Base-by-base conservation (phyloP, 2,329 filamentous ascomycete genomes). In the Pseudofabraea citricarpa region DNA sequence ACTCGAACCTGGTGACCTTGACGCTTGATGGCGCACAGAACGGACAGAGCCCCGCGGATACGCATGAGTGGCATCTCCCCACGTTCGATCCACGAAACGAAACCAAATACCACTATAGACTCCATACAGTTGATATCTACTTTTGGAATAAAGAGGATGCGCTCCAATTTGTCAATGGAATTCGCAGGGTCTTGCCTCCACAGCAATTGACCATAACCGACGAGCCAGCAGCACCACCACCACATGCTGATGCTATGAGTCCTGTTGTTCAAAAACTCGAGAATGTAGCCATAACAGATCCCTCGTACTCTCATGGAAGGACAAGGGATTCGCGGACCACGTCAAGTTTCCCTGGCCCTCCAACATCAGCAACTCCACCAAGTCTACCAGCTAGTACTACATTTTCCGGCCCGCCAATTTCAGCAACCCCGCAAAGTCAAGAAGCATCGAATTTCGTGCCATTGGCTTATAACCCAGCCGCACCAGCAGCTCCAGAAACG, bases 381-480 rank as follows among this genome's bases (percentile, higher is more conserved):
- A 20, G 16, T 6, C 15, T 13, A 13, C 13, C 16, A 15, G 23
- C 12, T 21, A 37, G 7, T 13, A 32, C 45, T 19, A 40, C 51
- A 20, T 55, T 62, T 24, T 49, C 58, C 22, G 55, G 56, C 6
- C 58, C 58, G 26, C 59, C 59, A 15, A 45, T 62, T 57, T 51
- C 64, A 62, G 35, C 64, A 60, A 46, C 66, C 63, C 56, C 56
- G 15, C 46, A 51, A 39, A 55, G 48, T 42, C 47, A 51, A 24
- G 61, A 61, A 45, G 63, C 69, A n/a, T 56, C 67, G 24, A 72
- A 57, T 54, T 83, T 81, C 53, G 70, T 66, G 6, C 83, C 83
- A 0, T 80, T 87, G 67, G 77, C 84, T 2, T 90, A 90, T 59
- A 90, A 90, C 58, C 87, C 87, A 3, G 86, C 87, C 1, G 85